Conservation (phyloP, 192 early-diverging fungal genomes). For the Rhizoclosmatium sp. region DNA sequence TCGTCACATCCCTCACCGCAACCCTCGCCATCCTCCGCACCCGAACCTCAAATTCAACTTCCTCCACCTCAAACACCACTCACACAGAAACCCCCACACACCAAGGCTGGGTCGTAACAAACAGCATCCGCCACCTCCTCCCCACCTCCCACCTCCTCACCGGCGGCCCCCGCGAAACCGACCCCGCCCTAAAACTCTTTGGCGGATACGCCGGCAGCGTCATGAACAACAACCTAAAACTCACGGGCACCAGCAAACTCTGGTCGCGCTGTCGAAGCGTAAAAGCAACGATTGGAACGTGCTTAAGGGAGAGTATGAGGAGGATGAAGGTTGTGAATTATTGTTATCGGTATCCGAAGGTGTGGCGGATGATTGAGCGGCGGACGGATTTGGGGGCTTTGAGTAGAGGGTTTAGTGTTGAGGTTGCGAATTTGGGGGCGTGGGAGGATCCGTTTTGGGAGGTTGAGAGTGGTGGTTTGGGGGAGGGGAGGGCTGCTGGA, state of each 20-base stretch:
- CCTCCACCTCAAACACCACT: too few species aligned
- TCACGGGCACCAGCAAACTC: slow-evolving; percentile 37
- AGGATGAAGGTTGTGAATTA: slow-evolving; percentile 58
- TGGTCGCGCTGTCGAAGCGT: slow-evolving; percentile 53
- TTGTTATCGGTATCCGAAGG: slow-evolving; percentile 48
- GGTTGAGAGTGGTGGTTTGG: not conserved
- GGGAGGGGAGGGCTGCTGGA: not conserved
- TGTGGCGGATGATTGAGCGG: slow-evolving; percentile 48
- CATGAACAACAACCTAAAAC: slow-evolving; percentile 37
- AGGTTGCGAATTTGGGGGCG: slow-evolving; percentile 61
- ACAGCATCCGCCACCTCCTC: slow-evolving; percentile 49
- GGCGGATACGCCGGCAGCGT: slow-evolving; percentile 57
- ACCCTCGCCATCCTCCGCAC: slow-evolving; percentile 33
- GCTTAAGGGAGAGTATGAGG: slow-evolving; percentile 36
- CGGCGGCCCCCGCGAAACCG: slow-evolving; percentile 49
- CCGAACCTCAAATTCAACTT: not conserved
- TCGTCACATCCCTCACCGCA: slow-evolving; percentile 53
- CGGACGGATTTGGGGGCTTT: slow-evolving; percentile 45
- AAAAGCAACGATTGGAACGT: slow-evolving; percentile 32
- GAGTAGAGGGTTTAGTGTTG: slow-evolving; percentile 49
- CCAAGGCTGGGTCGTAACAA: slow-evolving; percentile 61
- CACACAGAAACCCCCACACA: slow-evolving; percentile 33
- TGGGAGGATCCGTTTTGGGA: slow-evolving; percentile 49
- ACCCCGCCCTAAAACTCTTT: slow-evolving; percentile 52
- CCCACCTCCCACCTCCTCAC: slow-evolving; percentile 49